A percentile compares a stretch with the other conserved stretches of the same genome.
phyloP scores from a whole-genome alignment of 2,329 filamentous ascomycete species.

The Ophiosphaerella narmari region DNA sequence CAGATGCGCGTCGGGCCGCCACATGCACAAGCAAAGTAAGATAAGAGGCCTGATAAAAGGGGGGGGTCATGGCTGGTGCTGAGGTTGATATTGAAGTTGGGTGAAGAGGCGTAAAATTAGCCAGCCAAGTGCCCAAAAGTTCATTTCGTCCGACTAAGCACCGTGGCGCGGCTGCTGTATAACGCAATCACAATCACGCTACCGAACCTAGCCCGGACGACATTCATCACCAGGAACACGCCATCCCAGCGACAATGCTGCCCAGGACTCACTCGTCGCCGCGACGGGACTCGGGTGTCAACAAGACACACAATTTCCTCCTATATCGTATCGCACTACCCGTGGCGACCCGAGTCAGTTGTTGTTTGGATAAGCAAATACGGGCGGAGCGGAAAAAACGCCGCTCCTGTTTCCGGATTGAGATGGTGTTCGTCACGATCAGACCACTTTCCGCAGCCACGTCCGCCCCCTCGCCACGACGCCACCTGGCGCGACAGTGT shows the following conservation, averaged over 20 bases:
- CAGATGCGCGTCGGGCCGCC: slow-evolving; percentile 2
- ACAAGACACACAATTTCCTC: slow-evolving; percentile 1
- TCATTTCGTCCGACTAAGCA: no score
- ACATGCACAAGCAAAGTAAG: neutral
- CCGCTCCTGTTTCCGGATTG: slow-evolving; percentile 19
- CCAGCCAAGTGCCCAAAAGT: no score
- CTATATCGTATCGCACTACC: no score
- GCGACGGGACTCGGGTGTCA: neutral
- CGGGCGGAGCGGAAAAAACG: slow-evolving; percentile 27
- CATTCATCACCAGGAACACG: no score
- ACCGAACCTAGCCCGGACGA: no score
- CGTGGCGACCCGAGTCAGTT: neutral
- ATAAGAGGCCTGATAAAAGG: neutral
- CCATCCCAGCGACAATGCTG: no score
- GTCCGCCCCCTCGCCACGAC: slow-evolving; percentile 7
- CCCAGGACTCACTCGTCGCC: neutral
- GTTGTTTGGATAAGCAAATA: slow-evolving; percentile 29
- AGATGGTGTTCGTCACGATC: slow-evolving; percentile 23
- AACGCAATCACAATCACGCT: no score
- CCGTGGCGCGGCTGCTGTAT: no score
- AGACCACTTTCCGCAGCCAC: slow-evolving; percentile 15
- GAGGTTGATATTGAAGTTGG: no score
- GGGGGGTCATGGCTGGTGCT: neutral
- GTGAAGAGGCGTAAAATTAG: no score
- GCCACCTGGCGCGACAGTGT: neutral